Base-by-base conservation (phyloP, 1,284 basidiomycete species). In the Fomitopsis pinicola region DNA sequence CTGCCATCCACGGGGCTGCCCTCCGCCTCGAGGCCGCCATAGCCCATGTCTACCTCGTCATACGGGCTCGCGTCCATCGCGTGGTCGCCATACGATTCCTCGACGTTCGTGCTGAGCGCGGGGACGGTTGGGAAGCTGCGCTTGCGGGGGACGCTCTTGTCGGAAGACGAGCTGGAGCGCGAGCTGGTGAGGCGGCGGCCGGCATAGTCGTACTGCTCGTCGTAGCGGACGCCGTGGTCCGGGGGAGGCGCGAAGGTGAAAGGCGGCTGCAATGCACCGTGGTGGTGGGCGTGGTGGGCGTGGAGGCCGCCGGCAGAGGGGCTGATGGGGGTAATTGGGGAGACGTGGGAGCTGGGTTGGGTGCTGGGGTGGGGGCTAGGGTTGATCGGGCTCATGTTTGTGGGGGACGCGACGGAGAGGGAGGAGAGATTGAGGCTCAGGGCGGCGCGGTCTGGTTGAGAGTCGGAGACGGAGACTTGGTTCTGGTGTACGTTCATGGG, bases 341-440 rank as follows among this genome's bases (percentile, higher is more conserved):
- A 82, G 50, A 83, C 75, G 52, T 75, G 75, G 38, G 70, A 71
- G 59, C 73, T 68, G 40, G 73, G 66, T 48, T 71, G 64, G 28
- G 70, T 70, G 59, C 76, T 72, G 28, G 78, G 73, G 60, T 76
- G 73, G 12, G 80, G 74, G 12, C 78, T 77, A 5, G 81, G 79
- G 48, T 78, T 81, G 67, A 85, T 82, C 46, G 87, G 86, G 12
- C 86, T 87, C 57, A 84, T 77, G 62, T 81, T 81, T 19, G 83
- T 80, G 17, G 88, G 86, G 14, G 85, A 87, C 40, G 85, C 73
- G 63, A 89, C 87, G 55, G 82, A 77, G 59, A 90, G 79, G 1
- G 80, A 79, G 36, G 83, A 84, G 60, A 90, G 77, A 70, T 89
- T 90, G 71, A 90, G 82, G n/a, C 85, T 83, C 59, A 89, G 78